Evolutionary conservation across 495 filamentous ascomycete genomes (phyloP).

Genomic region (Penicillium tannophilum): DNA sequence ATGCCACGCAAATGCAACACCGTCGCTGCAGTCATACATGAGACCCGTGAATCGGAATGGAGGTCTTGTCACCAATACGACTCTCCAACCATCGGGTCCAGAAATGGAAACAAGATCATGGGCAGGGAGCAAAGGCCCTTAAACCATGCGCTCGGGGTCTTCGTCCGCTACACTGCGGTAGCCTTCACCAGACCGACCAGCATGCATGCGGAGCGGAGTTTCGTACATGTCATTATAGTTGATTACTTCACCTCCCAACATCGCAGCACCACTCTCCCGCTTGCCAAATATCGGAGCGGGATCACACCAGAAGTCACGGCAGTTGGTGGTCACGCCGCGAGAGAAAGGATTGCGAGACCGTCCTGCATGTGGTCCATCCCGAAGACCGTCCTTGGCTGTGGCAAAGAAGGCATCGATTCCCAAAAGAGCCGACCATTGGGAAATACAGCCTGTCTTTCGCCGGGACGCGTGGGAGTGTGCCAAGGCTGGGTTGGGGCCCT

Average conservation of each 20-base stretch:
- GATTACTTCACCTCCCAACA: slow-evolving; percentile 75
- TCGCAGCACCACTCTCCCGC: slow-evolving; percentile 69
- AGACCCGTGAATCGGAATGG: slow-evolving; percentile 7
- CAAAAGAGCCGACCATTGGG: slow-evolving; percentile 79
- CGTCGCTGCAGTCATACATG: slow-evolving; percentile 23
- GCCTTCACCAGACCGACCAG: slow-evolving; percentile 24
- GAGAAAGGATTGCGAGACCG: slow-evolving; percentile 80
- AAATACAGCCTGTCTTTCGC: slow-evolving; percentile 61
- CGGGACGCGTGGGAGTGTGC: slow-evolving; percentile 45
- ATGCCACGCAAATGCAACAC: slow-evolving; percentile 30
- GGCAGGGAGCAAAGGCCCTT: slow-evolving; percentile 3
- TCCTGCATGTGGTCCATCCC: slow-evolving; percentile 48
- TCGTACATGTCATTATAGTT: slow-evolving; percentile 93
- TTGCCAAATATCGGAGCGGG: slow-evolving; percentile 77
- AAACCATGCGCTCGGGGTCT: slow-evolving; percentile 38
- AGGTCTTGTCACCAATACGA: slow-evolving; percentile 18
- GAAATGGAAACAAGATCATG: not conserved
- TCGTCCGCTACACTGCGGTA: slow-evolving; percentile 48
- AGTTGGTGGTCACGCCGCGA: slow-evolving; percentile 78
- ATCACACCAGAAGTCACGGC: slow-evolving; percentile 96
- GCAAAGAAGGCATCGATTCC: slow-evolving; percentile 92
- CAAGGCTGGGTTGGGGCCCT: slow-evolving; percentile 49
- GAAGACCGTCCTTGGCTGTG: slow-evolving; percentile 68
- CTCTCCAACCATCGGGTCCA: slow-evolving; percentile 1
- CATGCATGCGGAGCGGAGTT: slow-evolving; percentile 66